Evolutionary conservation across 257 asterid species (phyloP), one percentile per base, ranked within the genome.

Genomic region (Salvia miltiorrhiza): DNA sequence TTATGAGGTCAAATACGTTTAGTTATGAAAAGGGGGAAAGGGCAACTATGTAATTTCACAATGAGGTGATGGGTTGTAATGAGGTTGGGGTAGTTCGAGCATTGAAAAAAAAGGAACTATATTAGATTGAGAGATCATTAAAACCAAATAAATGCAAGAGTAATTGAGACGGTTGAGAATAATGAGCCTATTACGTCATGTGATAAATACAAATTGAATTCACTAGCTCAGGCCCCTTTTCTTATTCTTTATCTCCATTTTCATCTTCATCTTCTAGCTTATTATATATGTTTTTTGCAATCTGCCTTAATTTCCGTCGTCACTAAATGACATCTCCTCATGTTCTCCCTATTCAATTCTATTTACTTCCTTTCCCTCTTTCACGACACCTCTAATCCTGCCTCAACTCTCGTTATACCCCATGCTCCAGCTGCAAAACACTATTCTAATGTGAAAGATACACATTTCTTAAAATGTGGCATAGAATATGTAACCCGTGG

Each of bases 121-220:
- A 74, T 85, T 85, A 79, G 88, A 86, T 86, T 90, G 92, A 81
- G 79, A 86, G 59, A 71, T 82, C 90, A 83, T 87, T 86, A 85
- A 88, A 86, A 79, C 64, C 84, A 84, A 83, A 83, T 90, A 87
- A 91, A 91, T 88, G 96, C 93, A 76, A 82, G 67, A 87, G 96
- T 82, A 82, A 88, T 85, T 85, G 96, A 78, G 90, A 81, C 95
- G 26, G 97, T 88, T 91, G 97, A 82, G 87, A 88, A 88, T 81
- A 78, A 85, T 88, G 88, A 82, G 75, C 68, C 79, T 78, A 87
- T 74, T 84, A 76, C 93, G 86, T 88, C 95, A 81, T 76, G 75
- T 82, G 89, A 85, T 91, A 85, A 82, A 80, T 78, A 86, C 86
- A 79, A 86, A 88, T 83, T 85, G n/a, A 88, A 83, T 83, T 87